Base-by-base conservation (phyloP, 2,329 filamentous ascomycete genomes). In the Lachnellula hyalina region DNA sequence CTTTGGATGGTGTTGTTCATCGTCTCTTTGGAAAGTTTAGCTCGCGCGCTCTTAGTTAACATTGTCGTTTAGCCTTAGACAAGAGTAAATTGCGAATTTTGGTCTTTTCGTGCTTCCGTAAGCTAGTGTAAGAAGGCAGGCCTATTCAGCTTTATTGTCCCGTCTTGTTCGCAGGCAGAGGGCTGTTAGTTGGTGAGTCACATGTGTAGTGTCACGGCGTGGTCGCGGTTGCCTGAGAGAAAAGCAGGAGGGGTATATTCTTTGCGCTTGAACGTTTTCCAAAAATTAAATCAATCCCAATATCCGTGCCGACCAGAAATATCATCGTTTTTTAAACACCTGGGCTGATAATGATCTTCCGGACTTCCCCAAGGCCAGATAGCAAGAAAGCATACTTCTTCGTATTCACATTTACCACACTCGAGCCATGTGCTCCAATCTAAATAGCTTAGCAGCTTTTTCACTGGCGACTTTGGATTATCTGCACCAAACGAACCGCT, bases 381-480 rank as follows among this genome's bases (percentile, higher is more conserved):
- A 1, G 82, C 82, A n/a, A 85, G 72, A 46, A 81, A 76, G 57
- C 83, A 83, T 2, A 84, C 67, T 67, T 86, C 77, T 45, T 80
- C 74, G 7, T 73, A 71, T 0, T 62, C 67, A 63, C 84, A 87
- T 0, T 74, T 72, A 6, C 73, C 70, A 50, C 81, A 82, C 49
- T 77, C 73, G 61, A 81, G 84, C 82, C 82, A 86, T 0, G 70
- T 74, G 3, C 80, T 75, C 84, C 84, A 87, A 6, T 73, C 72
- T 2, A 87, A 71, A 54, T 77, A 77, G 1, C 68, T 57, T 19
- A 78, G 74, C 15, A 87, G 64, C 0, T 67, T 59, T 6, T 68
- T 19, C 5, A 66, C 25, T 5, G 15, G 19, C 3, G 17, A 7
- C 19, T 60, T 61, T 2, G 51, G 42, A 9, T 36, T 15, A 1